A percentile compares a stretch with the other conserved stretches of the same genome.
Evolutionary conservation across 352 stramenopile species (phyloP).

Genomic region (Elongisporangium prolatum): DNA sequence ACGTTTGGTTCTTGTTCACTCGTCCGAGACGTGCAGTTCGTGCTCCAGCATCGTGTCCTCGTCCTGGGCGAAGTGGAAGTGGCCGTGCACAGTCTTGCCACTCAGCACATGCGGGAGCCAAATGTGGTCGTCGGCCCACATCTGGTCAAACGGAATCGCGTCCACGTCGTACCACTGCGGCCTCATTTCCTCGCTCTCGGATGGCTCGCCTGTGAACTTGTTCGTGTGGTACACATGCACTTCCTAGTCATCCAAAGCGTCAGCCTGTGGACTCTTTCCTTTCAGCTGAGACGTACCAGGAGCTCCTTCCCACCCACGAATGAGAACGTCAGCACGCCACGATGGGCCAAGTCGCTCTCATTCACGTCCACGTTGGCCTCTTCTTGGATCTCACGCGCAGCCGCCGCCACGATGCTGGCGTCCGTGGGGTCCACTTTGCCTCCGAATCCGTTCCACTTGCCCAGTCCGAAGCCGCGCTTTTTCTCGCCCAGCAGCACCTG

Average conservation of each 20-base stretch:
- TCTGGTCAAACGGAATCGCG: constrained; percentile 71
- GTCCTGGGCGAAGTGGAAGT: constrained; percentile 70
- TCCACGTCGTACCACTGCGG: constrained; percentile 69
- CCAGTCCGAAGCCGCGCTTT: constrained; percentile 84
- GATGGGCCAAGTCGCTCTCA: constrained; percentile 15
- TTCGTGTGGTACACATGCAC: constrained; percentile 81
- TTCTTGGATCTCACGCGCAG: constrained; percentile 59
- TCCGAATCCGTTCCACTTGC: constrained; percentile 91
- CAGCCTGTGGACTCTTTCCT: constrained; percentile 1
- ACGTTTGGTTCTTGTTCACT: no score
- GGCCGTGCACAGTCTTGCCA: constrained; percentile 56
- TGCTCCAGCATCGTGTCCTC: constrained; percentile 66
- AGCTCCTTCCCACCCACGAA: constrained; percentile 55
- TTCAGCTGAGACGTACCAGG: constrained; percentile 25
- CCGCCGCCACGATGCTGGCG: constrained; percentile 42
- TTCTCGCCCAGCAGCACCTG: constrained; percentile 84
- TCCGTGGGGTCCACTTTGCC: constrained; percentile 85
- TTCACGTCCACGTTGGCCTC: constrained; percentile 61
- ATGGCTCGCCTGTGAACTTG: constrained; percentile 57
- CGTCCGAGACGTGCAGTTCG: constrained; percentile 17
- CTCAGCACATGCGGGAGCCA: constrained; percentile 79
- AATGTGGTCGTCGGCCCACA: constrained; percentile 84
- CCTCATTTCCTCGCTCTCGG: constrained; percentile 88
- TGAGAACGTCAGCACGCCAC: constrained; percentile 52
- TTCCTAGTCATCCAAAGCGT: constrained; percentile 23